Evolutionary conservation across 2,329 filamentous ascomycete genomes (phyloP).

Genomic region (Colletotrichum graminicola): DNA sequence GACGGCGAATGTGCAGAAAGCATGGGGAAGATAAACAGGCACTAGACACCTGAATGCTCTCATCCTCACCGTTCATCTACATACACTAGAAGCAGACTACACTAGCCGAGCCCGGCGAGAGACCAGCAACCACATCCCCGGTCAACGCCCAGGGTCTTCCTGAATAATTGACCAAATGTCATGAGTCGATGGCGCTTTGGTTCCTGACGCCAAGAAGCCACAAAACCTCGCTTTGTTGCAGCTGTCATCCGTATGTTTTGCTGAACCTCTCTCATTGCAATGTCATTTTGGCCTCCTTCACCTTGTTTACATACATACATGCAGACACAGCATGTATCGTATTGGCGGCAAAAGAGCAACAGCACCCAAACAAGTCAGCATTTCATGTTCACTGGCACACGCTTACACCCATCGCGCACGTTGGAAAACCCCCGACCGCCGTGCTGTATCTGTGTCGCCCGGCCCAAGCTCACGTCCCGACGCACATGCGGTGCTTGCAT

Average conservation of each 20-base stretch:
- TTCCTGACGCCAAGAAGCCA: constrained; percentile 24
- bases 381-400: background rate
- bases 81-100: background rate
- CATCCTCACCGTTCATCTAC: background rate
- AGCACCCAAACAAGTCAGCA: constrained; percentile 8
- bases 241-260: constrained; percentile 18
- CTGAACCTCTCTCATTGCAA: background rate
- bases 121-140: background rate
- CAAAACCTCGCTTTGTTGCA: constrained; percentile 19
- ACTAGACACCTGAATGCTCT: background rate
- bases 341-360: constrained; percentile 9
- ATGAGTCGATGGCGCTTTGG: constrained; percentile 6
- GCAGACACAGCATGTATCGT: background rate
- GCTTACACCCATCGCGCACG: background rate
- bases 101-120: background rate
- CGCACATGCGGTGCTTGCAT: constrained; percentile 24
- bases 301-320: background rate
- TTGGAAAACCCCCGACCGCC: constrained; percentile 14
- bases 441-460: background rate
- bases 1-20: background rate
- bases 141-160: background rate
- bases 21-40: background rate
- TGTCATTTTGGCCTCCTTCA: constrained; percentile 10
- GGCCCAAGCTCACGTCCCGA: background rate
- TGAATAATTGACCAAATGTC: background rate